Conservation (phyloP, 1,284 basidiomycete genomes). For the Malassezia japonica region DNA sequence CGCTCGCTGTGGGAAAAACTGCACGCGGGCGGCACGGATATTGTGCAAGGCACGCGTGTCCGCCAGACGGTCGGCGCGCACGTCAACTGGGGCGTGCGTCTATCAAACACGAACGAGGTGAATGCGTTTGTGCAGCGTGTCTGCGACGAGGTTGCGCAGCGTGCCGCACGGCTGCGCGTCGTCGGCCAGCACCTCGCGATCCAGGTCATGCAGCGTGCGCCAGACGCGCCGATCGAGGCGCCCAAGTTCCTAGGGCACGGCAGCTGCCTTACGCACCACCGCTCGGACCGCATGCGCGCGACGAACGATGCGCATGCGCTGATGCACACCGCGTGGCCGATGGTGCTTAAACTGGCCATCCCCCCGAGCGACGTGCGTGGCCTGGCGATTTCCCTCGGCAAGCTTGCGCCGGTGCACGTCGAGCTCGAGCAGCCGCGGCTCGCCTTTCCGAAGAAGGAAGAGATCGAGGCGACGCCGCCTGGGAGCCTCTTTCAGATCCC, state of each 20-base stretch:
- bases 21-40: conserved; percentile 69
- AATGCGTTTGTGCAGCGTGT: conserved; percentile 50
- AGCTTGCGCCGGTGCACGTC: background rate
- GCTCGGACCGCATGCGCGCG: conserved; percentile 56
- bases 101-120: conserved; percentile 69
- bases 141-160: conserved; percentile 28
- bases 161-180: conserved; percentile 59
- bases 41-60: conserved; percentile 56
- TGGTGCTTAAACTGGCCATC: conserved; percentile 65
- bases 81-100: conserved; percentile 73
- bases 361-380: conserved; percentile 82
- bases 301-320: conserved; percentile 66
- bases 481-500: conserved; percentile 23
- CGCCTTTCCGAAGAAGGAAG: conserved; percentile 8
- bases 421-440: background rate
- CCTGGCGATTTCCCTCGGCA: conserved; percentile 72
- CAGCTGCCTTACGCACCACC: conserved; percentile 70
- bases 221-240: conserved; percentile 77
- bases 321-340: conserved; percentile 65
- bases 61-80: conserved; percentile 30
- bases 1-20: conserved; percentile 73
- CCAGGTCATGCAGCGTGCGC: conserved; percentile 74
- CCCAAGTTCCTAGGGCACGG: conserved; percentile 96
- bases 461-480: conserved; percentile 17
- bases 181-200: conserved; percentile 62